Conservation (phyloP, 2,329 filamentous ascomycete genomes). For the Aspergillus sergii region DNA sequence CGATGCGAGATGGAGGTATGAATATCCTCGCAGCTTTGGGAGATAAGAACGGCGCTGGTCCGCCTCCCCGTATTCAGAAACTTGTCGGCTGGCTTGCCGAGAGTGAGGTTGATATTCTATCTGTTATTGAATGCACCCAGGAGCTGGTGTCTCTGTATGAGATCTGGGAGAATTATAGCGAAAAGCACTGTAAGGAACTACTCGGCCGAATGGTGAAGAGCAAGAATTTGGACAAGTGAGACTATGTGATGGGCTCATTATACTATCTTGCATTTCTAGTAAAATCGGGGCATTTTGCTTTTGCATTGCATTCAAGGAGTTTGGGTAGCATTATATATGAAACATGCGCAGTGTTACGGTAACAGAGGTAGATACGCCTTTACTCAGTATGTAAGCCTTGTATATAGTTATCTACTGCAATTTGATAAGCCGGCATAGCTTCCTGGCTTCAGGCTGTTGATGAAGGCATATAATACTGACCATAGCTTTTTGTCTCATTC, state of each 20-base stretch:
- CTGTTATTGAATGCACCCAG: slow-evolving; percentile 85
- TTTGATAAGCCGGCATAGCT: not conserved
- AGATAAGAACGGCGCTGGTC: slow-evolving; percentile 32
- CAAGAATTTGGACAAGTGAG: slow-evolving; percentile 59
- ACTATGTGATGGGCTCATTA: not conserved
- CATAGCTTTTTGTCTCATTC: not conserved
- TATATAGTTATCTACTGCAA: not conserved
- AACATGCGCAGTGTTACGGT: not conserved
- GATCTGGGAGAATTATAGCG: slow-evolving; percentile 67
- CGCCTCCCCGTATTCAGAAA: slow-evolving; percentile 56
- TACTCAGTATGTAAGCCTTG: not conserved
- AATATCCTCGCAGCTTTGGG: slow-evolving; percentile 38
- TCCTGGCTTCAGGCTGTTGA: not conserved
- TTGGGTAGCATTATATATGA: not conserved
- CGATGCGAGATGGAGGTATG: slow-evolving; percentile 40
- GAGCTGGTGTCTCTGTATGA: slow-evolving; percentile 91
- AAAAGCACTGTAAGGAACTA: slow-evolving; percentile 66
- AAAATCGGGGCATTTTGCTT: not conserved
- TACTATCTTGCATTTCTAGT: not conserved
- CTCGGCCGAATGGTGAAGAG: slow-evolving; percentile 65
- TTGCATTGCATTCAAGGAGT: not conserved
- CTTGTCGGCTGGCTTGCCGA: slow-evolving; percentile 83
- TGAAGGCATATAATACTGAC: not conserved
- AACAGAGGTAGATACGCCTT: not conserved
- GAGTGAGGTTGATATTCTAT: slow-evolving; percentile 80